Conservation (phyloP, 305 asterid species). For the Lippia alba region DNA sequence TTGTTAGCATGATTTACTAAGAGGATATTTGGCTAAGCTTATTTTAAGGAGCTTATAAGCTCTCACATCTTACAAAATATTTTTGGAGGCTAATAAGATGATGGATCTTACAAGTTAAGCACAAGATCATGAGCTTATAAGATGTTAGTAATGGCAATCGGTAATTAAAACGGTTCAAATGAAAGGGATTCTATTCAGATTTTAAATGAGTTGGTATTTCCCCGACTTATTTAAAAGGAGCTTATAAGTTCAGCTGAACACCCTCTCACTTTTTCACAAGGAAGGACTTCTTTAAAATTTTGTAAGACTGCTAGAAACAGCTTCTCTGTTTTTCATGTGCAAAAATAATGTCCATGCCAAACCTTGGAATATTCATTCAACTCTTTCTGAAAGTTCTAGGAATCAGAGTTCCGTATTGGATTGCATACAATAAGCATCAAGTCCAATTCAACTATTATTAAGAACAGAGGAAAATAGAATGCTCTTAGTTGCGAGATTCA, state of each 20-base stretch:
- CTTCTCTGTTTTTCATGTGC: neutral
- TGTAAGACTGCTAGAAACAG: neutral
- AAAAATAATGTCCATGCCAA: neutral
- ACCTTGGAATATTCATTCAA: neutral
- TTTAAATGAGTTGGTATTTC: no score
- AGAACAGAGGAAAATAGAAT: constrained; percentile 2
- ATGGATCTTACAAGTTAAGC: no score
- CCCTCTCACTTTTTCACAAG: no score
- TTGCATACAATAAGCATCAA: neutral
- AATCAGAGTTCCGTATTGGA: neutral
- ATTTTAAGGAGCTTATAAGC: no score
- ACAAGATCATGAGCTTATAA: no score
- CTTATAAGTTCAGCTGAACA: no score
- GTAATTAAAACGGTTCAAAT: no score
- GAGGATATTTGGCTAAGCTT: neutral
- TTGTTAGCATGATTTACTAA: constrained; percentile 9
- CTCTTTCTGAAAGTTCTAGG: constrained; percentile 2
- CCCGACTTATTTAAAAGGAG: no score
- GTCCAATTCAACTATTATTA: constrained; percentile 16
- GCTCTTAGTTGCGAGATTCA: constrained; percentile 3
- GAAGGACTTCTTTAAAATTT: neutral
- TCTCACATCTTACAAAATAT: no score
- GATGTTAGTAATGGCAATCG: no score
- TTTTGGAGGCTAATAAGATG: no score
- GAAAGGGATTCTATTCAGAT: no score